phyloP scores from a whole-genome alignment of 1,139 yeast species.

The Debaryomyces subglobosus region DNA sequence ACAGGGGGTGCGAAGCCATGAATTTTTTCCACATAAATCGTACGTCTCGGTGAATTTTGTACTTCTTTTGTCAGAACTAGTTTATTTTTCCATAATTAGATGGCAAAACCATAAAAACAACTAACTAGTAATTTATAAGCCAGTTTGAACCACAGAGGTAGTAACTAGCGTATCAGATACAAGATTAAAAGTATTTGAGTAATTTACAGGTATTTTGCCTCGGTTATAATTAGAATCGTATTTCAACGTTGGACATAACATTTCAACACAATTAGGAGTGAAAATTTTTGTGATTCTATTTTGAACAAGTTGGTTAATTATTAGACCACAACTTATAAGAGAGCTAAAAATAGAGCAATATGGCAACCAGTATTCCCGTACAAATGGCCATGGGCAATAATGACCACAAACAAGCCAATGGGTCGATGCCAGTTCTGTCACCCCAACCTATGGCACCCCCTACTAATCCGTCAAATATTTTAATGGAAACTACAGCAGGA shows the following conservation, averaged over 20 bases:
- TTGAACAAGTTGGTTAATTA: not conserved
- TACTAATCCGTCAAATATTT: conserved; percentile 20
- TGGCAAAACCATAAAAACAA: not conserved
- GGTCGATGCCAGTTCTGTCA: conserved; percentile 16
- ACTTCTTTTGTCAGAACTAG: not conserved
- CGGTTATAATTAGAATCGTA: not conserved
- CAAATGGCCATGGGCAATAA: conserved; percentile 19
- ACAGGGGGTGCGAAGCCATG: conserved; percentile 7
- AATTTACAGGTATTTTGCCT: not conserved
- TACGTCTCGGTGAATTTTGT: conserved; percentile 4
- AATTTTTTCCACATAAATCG: conserved; percentile 2
- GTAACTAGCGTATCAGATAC: not conserved
- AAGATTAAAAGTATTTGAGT: not conserved
- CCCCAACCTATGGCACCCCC: conserved; percentile 17
- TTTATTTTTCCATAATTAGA: conserved; percentile 5
- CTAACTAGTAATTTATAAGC: not conserved
- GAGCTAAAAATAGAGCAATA: conserved; percentile 1
- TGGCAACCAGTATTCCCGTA: conserved; percentile 24
- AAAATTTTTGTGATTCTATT: not conserved
- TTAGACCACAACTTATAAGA: not conserved
- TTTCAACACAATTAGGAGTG: not conserved
- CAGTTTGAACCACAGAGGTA: not conserved
- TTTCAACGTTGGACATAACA: conserved; percentile 1
- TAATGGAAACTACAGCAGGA: conserved; percentile 76
- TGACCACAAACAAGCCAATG: conserved; percentile 20